Conservation (phyloP, 176 grass and related monocot species). For the Oryza meridionalis region DNA sequence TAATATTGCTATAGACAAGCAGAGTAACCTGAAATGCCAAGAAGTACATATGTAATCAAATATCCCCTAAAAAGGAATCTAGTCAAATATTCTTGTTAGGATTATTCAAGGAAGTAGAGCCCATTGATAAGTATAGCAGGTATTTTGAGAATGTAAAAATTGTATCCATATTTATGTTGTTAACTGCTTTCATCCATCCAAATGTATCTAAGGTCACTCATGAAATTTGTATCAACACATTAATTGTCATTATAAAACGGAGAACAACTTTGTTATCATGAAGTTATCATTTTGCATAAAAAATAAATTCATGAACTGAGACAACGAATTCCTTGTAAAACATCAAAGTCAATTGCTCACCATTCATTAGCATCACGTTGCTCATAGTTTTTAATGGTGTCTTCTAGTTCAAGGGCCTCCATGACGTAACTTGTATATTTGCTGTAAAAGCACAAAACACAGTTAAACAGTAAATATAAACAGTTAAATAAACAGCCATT, state of each 20-base stretch:
- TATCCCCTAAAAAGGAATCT: not conserved
- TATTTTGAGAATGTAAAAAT: not conserved
- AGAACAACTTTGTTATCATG: not conserved
- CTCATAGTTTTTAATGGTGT: slow-evolving; percentile 83
- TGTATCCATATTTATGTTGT: not conserved
- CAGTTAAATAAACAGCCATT: not conserved
- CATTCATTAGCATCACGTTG: slow-evolving; percentile 75
- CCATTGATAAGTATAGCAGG: not conserved
- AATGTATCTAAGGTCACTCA: not conserved
- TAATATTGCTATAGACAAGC: not conserved
- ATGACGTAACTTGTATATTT: slow-evolving; percentile 82
- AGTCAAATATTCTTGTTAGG: not conserved
- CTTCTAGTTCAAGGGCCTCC: slow-evolving; percentile 93
- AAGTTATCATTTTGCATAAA: not conserved
- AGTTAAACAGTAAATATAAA: slow-evolving; percentile 10
- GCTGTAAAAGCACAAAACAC: slow-evolving; percentile 41
- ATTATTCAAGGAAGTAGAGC: not conserved
- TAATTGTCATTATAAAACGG: not conserved
- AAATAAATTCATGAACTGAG: not conserved
- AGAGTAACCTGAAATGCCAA: slow-evolving; percentile 18
- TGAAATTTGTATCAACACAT: not conserved
- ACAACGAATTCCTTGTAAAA: slow-evolving; percentile 32
- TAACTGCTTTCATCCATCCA: slow-evolving; percentile 18
- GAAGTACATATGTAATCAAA: not conserved
- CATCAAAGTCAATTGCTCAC: slow-evolving; percentile 51